Percentiles rank a stretch among this genome's conserved stretches.
Evolutionary conservation across 768 basidiomycete genomes (phyloP).

Genomic region (Favolaschia claudopus): DNA sequence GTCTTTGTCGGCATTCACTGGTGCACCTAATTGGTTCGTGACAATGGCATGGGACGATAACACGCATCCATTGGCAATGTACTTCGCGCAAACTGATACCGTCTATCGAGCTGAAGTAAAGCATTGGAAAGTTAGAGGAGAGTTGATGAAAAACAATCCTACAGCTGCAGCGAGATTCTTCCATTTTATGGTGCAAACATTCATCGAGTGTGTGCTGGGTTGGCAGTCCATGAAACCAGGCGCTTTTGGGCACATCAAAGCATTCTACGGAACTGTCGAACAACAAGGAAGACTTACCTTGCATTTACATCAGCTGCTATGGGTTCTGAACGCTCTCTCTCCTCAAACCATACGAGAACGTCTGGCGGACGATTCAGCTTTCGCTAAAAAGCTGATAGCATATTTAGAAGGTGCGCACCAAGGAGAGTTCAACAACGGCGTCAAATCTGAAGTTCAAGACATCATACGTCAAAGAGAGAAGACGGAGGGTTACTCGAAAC

Average conservation of each 20-base stretch:
- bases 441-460: slow-evolving; percentile 21
- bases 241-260: slow-evolving; percentile 36
- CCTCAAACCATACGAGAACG: slow-evolving; percentile 43
- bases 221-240: slow-evolving; percentile 23
- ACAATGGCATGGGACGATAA: slow-evolving; percentile 38
- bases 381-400: slow-evolving; percentile 32
- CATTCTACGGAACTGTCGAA: slow-evolving; percentile 43
- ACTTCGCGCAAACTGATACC: neutral
- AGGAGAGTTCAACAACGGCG: slow-evolving; percentile 40
- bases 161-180: slow-evolving; percentile 42
- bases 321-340: slow-evolving; percentile 36
- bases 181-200: slow-evolving; percentile 36
- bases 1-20: slow-evolving; percentile 32
- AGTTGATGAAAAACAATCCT: slow-evolving; percentile 30
- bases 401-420: slow-evolving; percentile 40
- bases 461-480: neutral
- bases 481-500: slow-evolving; percentile 20
- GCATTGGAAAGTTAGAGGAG: neutral
- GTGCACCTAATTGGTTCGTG: slow-evolving; percentile 44
- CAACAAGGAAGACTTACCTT: slow-evolving; percentile 45
- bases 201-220: slow-evolving; percentile 36
- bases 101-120: neutral
- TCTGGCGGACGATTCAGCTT: slow-evolving; percentile 32
- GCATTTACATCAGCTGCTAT: slow-evolving; percentile 47
- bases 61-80: neutral